Conservation (phyloP, 371 early-diverging fungal species). For the Fennellomyces sp. region DNA sequence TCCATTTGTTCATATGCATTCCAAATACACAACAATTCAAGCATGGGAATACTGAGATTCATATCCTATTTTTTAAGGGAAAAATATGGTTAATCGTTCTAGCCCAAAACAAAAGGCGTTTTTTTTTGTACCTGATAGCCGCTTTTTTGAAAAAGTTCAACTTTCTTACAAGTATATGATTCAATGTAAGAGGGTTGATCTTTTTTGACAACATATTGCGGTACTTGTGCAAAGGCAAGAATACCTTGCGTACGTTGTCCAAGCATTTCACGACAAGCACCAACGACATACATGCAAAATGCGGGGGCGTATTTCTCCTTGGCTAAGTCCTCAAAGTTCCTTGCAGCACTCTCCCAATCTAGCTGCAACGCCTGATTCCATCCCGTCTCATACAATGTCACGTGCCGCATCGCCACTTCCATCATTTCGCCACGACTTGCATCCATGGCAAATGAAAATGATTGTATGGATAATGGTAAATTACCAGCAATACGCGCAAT, state of each 20-base stretch:
- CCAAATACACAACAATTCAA: conserved; percentile 62
- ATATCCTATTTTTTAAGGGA: no score
- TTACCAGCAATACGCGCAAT: conserved; percentile 48
- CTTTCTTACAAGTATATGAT: conserved; percentile 54
- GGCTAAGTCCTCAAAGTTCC: conserved; percentile 37
- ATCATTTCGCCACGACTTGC: conserved; percentile 43
- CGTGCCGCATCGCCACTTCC: conserved; percentile 31
- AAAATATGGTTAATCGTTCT: background rate
- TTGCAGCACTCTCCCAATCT: conserved; percentile 51
- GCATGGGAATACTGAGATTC: conserved; percentile 52
- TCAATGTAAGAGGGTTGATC: conserved; percentile 42
- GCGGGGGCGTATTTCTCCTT: conserved; percentile 43
- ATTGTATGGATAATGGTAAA: conserved; percentile 35
- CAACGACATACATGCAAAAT: conserved; percentile 53
- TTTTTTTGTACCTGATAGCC: conserved; percentile 39
- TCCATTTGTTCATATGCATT: conserved; percentile 64
- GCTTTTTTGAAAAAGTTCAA: conserved; percentile 53
- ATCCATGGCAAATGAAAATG: conserved; percentile 43
- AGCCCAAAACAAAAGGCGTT: background rate
- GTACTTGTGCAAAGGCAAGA: conserved; percentile 50
- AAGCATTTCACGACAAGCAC: conserved; percentile 50
- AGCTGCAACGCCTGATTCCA: conserved; percentile 52
- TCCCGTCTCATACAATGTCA: conserved; percentile 58
- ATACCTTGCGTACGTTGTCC: conserved; percentile 54
- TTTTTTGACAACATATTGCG: conserved; percentile 22